A percentile compares a stretch with the other conserved stretches of the same genome.
Evolutionary conservation across 805 yeast species (phyloP).

Genomic region (Deakozyma indianensis): DNA sequence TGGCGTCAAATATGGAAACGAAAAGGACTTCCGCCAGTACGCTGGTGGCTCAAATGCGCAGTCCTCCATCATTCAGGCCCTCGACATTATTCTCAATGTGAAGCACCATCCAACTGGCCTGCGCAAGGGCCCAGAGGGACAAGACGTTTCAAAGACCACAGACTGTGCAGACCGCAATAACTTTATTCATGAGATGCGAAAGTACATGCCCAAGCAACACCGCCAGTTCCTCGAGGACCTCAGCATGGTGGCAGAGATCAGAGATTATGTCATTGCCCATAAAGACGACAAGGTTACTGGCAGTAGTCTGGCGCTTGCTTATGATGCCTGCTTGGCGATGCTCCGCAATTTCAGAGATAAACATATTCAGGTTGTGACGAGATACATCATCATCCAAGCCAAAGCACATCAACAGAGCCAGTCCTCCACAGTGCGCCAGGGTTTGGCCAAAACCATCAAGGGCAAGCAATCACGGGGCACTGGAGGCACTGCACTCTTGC

Average conservation of each 20-base stretch:
- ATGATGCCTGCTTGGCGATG: slow-evolving; percentile 85
- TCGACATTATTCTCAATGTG: slow-evolving; percentile 64
- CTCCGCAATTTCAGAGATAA: slow-evolving; percentile 78
- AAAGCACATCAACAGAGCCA: slow-evolving; percentile 29
- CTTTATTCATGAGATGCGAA: slow-evolving; percentile 72
- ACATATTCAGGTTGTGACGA: slow-evolving; percentile 83
- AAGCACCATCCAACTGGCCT: slow-evolving; percentile 70
- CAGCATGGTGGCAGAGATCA: slow-evolving; percentile 40
- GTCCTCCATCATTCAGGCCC: slow-evolving; percentile 73
- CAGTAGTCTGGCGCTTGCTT: slow-evolving; percentile 48
- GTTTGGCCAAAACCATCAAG: slow-evolving; percentile 37
- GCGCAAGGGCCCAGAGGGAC: slow-evolving; percentile 18
- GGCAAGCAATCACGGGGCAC: slow-evolving; percentile 47
- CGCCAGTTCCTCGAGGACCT: slow-evolving; percentile 55
- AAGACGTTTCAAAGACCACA: not conserved
- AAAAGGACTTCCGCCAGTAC: slow-evolving; percentile 36
- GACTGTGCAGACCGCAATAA: slow-evolving; percentile 13
- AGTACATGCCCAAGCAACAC: slow-evolving; percentile 84
- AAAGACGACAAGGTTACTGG: slow-evolving; percentile 22
- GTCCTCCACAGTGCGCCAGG: slow-evolving; percentile 36
- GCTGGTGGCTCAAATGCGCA: slow-evolving; percentile 95
- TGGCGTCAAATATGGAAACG: slow-evolving; percentile 70
- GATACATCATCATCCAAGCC: slow-evolving; percentile 75
- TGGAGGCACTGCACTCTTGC: slow-evolving; percentile 85
- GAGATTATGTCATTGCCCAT: slow-evolving; percentile 44